phyloP scores from a whole-genome alignment of 176 grass and related monocot genomes.

The Carex cristatella region DNA sequence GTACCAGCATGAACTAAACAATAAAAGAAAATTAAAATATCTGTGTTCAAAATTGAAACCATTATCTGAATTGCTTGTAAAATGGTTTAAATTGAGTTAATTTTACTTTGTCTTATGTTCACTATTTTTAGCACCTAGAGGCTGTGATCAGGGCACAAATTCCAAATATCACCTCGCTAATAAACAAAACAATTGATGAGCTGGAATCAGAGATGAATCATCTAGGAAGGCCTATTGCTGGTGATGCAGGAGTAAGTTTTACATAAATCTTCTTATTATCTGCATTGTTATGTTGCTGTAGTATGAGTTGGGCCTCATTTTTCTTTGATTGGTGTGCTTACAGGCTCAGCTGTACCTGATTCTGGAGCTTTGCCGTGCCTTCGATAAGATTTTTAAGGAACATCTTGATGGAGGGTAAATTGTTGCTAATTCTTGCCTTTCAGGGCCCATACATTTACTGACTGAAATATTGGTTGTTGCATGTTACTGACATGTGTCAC shows the following conservation, averaged over 20 bases:
- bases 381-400: conserved; percentile 97
- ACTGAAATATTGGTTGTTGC: not conserved
- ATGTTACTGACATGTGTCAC: not conserved
- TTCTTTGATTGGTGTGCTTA: conserved; percentile 9
- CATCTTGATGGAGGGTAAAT: conserved; percentile 99
- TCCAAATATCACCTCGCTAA: conserved; percentile 84
- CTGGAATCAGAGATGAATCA: conserved; percentile 90
- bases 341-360: conserved; percentile 89
- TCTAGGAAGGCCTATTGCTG: conserved; percentile 77
- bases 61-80: not conserved
- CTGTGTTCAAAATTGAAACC: not conserved
- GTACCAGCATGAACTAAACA: not conserved
- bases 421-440: not conserved
- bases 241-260: conserved; percentile 67
- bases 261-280: conserved; percentile 21
- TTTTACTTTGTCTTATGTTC: conserved; percentile 26
- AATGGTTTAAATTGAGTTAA: not conserved
- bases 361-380: conserved; percentile 88
- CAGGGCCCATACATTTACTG: not conserved
- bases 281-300: not conserved
- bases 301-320: not conserved
- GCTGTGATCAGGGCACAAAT: conserved; percentile 75
- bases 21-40: not conserved
- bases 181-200: conserved; percentile 92
- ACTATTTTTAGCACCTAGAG: conserved; percentile 60